Conservation (phyloP, 768 basidiomycete species). For the Rhizopogon roseolus region DNA sequence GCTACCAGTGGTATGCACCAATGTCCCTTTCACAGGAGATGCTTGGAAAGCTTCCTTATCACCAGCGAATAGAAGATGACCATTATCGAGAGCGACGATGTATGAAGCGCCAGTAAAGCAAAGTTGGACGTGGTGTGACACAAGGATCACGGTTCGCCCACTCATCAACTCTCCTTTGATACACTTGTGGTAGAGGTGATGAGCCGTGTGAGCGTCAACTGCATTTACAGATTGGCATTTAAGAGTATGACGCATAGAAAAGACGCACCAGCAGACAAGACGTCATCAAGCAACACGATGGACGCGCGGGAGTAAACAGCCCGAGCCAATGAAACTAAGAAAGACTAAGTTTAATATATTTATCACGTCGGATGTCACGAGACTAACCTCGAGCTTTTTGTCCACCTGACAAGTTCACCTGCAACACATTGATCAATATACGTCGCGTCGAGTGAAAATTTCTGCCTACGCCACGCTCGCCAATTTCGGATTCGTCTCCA, state of each 20-base stretch:
- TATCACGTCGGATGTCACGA: background rate
- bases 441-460: background rate
- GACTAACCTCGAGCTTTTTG: conserved; percentile 62
- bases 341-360: background rate
- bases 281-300: conserved; percentile 80
- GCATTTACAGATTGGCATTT: conserved; percentile 1
- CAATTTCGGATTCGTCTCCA: conserved; percentile 84
- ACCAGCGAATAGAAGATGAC: conserved; percentile 71
- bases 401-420: conserved; percentile 42
- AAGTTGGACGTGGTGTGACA: conserved; percentile 92
- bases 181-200: conserved; percentile 77
- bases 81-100: conserved; percentile 73
- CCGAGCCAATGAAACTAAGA: conserved; percentile 65
- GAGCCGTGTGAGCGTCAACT: conserved; percentile 86
- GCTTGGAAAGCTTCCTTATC: conserved; percentile 54
- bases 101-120: conserved; percentile 77
- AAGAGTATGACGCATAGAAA: background rate
- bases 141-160: conserved; percentile 81
- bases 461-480: conserved; percentile 66
- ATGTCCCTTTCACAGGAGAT: conserved; percentile 61
- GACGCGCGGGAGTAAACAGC: conserved; percentile 89
- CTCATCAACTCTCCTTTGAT: conserved; percentile 72
- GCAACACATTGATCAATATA: background rate
- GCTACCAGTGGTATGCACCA: conserved; percentile 57
- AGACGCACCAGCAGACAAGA: conserved; percentile 43